phyloP scores from a whole-genome alignment of 2,329 filamentous ascomycete genomes.

The Fusarium pseudograminearum region DNA sequence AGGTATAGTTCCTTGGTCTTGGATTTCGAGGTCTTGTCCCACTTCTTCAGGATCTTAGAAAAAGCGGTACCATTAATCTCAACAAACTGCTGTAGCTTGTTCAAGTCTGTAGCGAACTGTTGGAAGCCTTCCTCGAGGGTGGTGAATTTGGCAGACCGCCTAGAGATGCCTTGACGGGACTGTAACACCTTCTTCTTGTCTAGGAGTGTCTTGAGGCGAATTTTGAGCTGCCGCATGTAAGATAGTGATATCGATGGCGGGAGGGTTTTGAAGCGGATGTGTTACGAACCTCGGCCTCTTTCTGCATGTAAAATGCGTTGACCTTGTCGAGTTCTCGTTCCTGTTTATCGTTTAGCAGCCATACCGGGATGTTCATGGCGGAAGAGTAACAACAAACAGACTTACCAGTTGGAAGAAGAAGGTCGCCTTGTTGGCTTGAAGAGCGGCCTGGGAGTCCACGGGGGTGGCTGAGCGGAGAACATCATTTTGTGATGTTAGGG shows the following conservation, averaged over 20 bases:
- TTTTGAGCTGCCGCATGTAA: constrained; percentile 76
- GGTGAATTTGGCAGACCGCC: constrained; percentile 92
- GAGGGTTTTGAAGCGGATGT: not conserved
- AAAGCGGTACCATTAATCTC: constrained; percentile 98
- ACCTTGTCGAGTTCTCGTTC: constrained; percentile 99
- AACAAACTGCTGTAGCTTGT: constrained; percentile 98
- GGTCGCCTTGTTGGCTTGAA: constrained; percentile 97
- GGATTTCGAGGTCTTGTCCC: constrained; percentile 99
- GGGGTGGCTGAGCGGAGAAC: constrained; percentile 59
- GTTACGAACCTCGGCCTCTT: constrained; percentile 88
- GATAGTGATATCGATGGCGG: constrained; percentile 1
- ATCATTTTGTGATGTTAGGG: constrained; percentile 81
- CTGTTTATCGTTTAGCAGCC: constrained; percentile 65
- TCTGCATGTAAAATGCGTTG: constrained; percentile 97
- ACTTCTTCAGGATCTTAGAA: constrained; percentile 99
- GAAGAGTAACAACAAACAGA: constrained; percentile 28
- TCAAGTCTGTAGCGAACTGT: constrained; percentile 95
- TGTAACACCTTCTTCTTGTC: constrained; percentile 96
- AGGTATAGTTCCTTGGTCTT: constrained; percentile 98
- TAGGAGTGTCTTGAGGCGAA: constrained; percentile 89
- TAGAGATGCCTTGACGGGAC: constrained; percentile 81
- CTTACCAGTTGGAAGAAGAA: constrained; percentile 98
- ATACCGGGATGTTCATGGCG: constrained; percentile 45
- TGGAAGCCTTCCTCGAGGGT: constrained; percentile 97
- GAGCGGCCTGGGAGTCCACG: constrained; percentile 83